phyloP scores from a whole-genome alignment of 495 filamentous ascomycete species.

The Aspergillus saccharolyticus region DNA sequence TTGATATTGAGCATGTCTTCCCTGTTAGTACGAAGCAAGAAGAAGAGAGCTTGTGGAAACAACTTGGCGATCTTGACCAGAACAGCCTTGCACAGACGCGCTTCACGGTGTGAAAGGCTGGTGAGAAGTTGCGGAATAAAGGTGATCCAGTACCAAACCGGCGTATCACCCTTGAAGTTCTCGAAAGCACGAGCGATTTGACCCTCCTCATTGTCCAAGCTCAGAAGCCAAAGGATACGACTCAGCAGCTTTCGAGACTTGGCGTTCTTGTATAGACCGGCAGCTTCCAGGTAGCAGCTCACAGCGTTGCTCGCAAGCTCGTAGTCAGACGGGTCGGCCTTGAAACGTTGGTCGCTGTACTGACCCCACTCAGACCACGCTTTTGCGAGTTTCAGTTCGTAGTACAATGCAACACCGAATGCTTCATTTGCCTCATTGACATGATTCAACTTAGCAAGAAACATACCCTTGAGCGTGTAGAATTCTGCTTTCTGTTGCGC shows the following conservation, averaged over 20 bases:
- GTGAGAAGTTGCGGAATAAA: constrained; percentile 95
- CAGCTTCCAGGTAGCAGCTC: constrained; percentile 93
- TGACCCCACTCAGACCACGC: constrained; percentile 99
- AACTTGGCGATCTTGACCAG: constrained; percentile 90
- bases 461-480: constrained; percentile 99
- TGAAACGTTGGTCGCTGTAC: constrained; percentile 94
- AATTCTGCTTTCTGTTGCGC: constrained; percentile 96
- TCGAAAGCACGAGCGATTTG: constrained; percentile 77
- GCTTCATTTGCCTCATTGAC: constrained; percentile 88
- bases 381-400: constrained; percentile 90
- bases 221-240: constrained; percentile 92
- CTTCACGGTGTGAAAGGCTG: constrained; percentile 84
- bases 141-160: constrained; percentile 99
- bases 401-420: constrained; percentile 90
- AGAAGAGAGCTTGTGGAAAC: constrained; percentile 92
- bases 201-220: constrained; percentile 82
- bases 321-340: constrained; percentile 74
- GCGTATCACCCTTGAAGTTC: constrained; percentile 90
- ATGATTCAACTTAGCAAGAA: constrained; percentile 85
- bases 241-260: constrained; percentile 96
- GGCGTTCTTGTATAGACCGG: constrained; percentile 90
- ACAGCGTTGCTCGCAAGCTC: constrained; percentile 81
- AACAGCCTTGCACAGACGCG: constrained; percentile 73
- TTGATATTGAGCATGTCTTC: constrained; percentile 93
- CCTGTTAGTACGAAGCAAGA: constrained; percentile 85